Conservation (phyloP, 345 rosid genomes). For the Eutrema japonicum region DNA sequence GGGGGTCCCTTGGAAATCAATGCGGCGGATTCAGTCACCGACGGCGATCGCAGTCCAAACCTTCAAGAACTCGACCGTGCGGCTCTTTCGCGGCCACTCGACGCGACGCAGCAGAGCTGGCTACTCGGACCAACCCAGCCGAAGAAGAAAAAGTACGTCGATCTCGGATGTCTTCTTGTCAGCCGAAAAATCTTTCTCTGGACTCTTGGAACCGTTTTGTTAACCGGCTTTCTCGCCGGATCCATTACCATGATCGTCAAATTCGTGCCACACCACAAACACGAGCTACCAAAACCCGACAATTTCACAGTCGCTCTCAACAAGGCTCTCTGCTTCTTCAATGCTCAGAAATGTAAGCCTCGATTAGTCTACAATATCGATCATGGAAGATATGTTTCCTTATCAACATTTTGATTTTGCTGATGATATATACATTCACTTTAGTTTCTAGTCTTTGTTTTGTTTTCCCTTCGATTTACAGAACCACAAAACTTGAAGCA, state of each 20-base stretch:
- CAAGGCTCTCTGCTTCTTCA: constrained; percentile 91
- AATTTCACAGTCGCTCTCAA: constrained; percentile 85
- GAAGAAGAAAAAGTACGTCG: constrained; percentile 92
- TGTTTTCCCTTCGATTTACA: neutral
- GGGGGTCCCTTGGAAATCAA: constrained; percentile 91
- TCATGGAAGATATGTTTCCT: neutral
- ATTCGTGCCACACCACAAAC: constrained; percentile 70
- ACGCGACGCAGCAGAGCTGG: constrained; percentile 98
- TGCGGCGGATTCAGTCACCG: constrained; percentile 85
- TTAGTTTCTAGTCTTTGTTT: neutral
- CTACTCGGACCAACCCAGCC: constrained; percentile 74
- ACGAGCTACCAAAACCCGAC: constrained; percentile 52
- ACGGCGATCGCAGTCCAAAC: constrained; percentile 81
- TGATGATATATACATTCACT: neutral
- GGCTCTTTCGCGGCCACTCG: constrained; percentile 65
- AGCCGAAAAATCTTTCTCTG: constrained; percentile 89
- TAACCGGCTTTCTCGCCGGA: constrained; percentile 61
- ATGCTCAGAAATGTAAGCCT: constrained; percentile 73
- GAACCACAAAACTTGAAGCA: neutral
- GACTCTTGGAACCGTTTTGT: constrained; percentile 72
- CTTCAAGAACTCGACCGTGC: constrained; percentile 78
- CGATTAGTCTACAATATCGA: no score
- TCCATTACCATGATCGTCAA: constrained; percentile 71
- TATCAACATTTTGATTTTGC: neutral
- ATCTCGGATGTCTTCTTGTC: constrained; percentile 88